Evolutionary conservation across 768 basidiomycete genomes (phyloP).

Genomic region (Pisolithus tinctorius): DNA sequence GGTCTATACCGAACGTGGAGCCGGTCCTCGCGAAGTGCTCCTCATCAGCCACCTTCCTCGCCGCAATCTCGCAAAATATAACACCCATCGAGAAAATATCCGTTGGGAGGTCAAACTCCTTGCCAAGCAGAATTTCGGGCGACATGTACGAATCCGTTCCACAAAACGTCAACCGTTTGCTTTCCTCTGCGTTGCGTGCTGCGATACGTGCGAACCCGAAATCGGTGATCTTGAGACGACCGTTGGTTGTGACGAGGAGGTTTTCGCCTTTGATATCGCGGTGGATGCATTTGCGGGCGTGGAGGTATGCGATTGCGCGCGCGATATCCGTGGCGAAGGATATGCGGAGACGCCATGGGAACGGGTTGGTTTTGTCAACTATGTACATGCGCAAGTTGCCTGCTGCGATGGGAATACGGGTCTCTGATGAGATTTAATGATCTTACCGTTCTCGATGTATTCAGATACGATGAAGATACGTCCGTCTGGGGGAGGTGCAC

Average conservation of each 20-base stretch:
- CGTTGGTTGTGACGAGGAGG: slow-evolving; percentile 89
- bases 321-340: slow-evolving; percentile 95
- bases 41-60: slow-evolving; percentile 82
- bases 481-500: slow-evolving; percentile 67
- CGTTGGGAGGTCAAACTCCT: slow-evolving; percentile 89
- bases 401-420: slow-evolving; percentile 4
- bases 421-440: neutral
- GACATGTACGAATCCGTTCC: slow-evolving; percentile 97
- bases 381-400: slow-evolving; percentile 86
- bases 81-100: slow-evolving; percentile 93
- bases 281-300: slow-evolving; percentile 85
- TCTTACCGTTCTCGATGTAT: slow-evolving; percentile 75
- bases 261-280: slow-evolving; percentile 97
- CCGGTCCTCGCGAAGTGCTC: slow-evolving; percentile 68
- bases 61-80: slow-evolving; percentile 88
- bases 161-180: slow-evolving; percentile 76
- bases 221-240: slow-evolving; percentile 95
- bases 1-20: slow-evolving; percentile 74
- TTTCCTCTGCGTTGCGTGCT: slow-evolving; percentile 86
- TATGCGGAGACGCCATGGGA: slow-evolving; percentile 90
- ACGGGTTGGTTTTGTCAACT: slow-evolving; percentile 71
- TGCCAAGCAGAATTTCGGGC: slow-evolving; percentile 87
- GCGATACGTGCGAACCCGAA: slow-evolving; percentile 97
- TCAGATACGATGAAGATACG: slow-evolving; percentile 96
- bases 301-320: slow-evolving; percentile 93